Base-by-base conservation (phyloP, 495 filamentous ascomycete species). In the Copromyces sp. region DNA sequence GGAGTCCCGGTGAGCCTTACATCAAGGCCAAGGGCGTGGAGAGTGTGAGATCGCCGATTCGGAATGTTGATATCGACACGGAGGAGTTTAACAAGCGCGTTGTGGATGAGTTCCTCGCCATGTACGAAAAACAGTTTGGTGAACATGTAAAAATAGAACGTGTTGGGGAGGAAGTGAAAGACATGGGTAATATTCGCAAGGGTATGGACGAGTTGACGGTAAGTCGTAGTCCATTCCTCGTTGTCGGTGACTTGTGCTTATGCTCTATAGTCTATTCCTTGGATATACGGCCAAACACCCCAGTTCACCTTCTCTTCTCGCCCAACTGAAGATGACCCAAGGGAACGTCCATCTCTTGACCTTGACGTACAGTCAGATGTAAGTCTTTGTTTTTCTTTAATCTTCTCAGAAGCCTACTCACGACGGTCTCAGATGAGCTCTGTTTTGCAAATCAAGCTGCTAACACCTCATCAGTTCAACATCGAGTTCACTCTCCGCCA, bases 21-120 rank as follows among this genome's bases (percentile, higher is more conserved):
- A 89, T 98, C 72, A 88, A 87, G 71, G 93, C 94, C 1, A 88
- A 90, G 70, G 95, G 96, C 1, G 94, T 97, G n/a, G 93, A 95
- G 77, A 98, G 95, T 78, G 94, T 98, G 16, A 89, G 92, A 72
- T 95, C 93, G 20, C 88, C 91, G 0, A 89, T 98, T 17, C 85
- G 88, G 29, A 98, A 99, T 85, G 89, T 97, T 8, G 80, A 82
- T 0, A 71, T 89, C 3, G 83, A 80, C 20, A 76, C 73, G n/a
- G 77, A 76, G 3, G 79, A 80, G 11, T 93, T 93, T 79, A 77
- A 82, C 41, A 73, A 80, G 1, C 84, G 84, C 42, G 87, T 89
- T 5, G 80, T 85, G 44, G 75, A 68, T 2, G 83, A 87, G 80
- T 90, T 90, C 83, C 69, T 78, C 40, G 39, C 41, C 40, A 86